Base-by-base conservation (phyloP, 192 early-diverging fungal species). In the Coemansia sp. region DNA sequence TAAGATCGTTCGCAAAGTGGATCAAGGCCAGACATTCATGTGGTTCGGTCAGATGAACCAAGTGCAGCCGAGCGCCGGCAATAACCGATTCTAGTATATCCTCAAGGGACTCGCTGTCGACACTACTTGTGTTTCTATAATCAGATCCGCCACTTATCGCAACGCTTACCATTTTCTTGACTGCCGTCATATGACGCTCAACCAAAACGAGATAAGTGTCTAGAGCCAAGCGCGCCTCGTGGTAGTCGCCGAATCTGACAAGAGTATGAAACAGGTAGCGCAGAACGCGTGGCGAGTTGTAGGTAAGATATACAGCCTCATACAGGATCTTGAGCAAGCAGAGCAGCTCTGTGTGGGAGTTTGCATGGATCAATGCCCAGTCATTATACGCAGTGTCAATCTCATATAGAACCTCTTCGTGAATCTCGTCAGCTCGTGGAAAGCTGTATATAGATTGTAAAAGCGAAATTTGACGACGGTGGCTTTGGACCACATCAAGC, bases 181-280 rank as follows among this genome's bases (percentile, higher is more conserved):
- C 63, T 6, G 65, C 55, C 58, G 79, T 72, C 56, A 85, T 53
- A 16, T 83, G 81, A 6, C 84, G 76, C 41, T 81, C 85, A 17
- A 84, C 83, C 71, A 90, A 69, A 43, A 81, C 67, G 56, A 86
- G 63, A 67, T 93, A 93, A 1, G 90, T 80, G 38, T 76, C 69
- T 5, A 93, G 62, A 20, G 88, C 90, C 63, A 89, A 70, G n/a
- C 87, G 83, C 0, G 90, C 92, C 76, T 93, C 92, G 55, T 90
- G 87, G 71, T 88, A 92, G 61, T 92, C 88, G 45, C 92, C 92
- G 7, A 87, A 68, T 20, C 68, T 66, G 7, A 87, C 67, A n/a
- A 91, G 81, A 0, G 86, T 73, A 44, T 81, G 72, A 61, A 90
- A 81, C 8, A 90, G 71, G 64, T 88, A 89, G 0, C 90, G 90